These are phyloP conservation scores for Trichosporon coremiiforme DNA, from an alignment of 1,284 basidiomycete species.

Conservation along the genomic window DNA sequence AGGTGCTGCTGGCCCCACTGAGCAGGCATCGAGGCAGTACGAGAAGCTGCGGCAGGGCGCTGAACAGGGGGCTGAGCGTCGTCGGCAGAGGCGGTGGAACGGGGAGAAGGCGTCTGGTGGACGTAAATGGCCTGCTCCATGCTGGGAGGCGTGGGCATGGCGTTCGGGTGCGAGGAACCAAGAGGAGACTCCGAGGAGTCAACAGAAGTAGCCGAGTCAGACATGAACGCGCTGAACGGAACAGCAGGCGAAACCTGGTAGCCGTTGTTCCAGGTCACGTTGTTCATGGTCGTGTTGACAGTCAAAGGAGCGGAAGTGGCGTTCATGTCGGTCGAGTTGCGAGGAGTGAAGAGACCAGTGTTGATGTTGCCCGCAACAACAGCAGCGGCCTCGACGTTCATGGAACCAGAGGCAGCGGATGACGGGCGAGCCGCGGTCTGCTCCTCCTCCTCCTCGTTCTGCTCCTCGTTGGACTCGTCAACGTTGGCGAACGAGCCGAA, in stretches of 20 bases:
- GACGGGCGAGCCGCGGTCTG: slow-evolving; percentile 25
- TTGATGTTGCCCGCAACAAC: slow-evolving; percentile 30
- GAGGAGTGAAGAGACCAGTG: slow-evolving; percentile 41
- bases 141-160: slow-evolving; percentile 41
- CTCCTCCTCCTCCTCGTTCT: slow-evolving; percentile 43
- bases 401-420: slow-evolving; percentile 18
- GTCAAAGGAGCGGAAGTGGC: slow-evolving; percentile 17
- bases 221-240: slow-evolving; percentile 41
- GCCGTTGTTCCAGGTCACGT: slow-evolving; percentile 22
- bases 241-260: slow-evolving; percentile 26
- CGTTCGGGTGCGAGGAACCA: slow-evolving; percentile 29
- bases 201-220: slow-evolving; percentile 35
- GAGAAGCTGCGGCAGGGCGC: slow-evolving; percentile 18
- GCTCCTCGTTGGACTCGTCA: slow-evolving; percentile 41
- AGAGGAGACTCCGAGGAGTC: slow-evolving; percentile 35
- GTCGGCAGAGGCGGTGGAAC: slow-evolving; percentile 31
- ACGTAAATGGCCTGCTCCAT: slow-evolving; percentile 29
- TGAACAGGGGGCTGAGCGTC: slow-evolving; percentile 26
- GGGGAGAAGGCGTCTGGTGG: slow-evolving; percentile 42
- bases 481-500: slow-evolving; percentile 54
- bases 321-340: slow-evolving; percentile 39
- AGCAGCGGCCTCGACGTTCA: slow-evolving; percentile 35
- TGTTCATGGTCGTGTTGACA: slow-evolving; percentile 17
- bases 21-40: slow-evolving; percentile 19
- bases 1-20: slow-evolving; percentile 40